These are phyloP conservation scores for Penicillium sp. DNA, from an alignment of 2,329 filamentous ascomycete genomes.

Conservation along the genomic window DNA sequence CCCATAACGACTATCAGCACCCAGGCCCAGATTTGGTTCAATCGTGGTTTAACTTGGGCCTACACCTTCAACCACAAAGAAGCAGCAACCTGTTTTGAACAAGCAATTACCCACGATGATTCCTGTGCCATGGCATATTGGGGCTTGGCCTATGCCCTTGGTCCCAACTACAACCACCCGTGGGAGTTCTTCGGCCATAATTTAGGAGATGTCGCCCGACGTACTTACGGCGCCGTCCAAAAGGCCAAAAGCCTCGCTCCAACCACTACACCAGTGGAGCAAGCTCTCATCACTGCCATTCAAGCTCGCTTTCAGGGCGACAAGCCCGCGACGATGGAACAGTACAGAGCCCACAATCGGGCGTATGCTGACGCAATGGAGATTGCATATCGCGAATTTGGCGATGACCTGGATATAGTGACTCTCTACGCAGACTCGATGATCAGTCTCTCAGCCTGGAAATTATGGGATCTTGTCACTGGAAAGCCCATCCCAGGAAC, in stretches of 20 bases:
- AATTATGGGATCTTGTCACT: constrained; percentile 61
- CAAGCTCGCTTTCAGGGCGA: constrained; percentile 59
- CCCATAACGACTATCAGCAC: constrained; percentile 29
- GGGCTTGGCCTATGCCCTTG: constrained; percentile 61
- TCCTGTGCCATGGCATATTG: constrained; percentile 42
- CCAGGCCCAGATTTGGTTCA: constrained; percentile 40
- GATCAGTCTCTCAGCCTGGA: constrained; percentile 66
- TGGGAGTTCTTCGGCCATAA: constrained; percentile 72
- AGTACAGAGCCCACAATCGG: constrained; percentile 57
- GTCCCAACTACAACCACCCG: constrained; percentile 77
- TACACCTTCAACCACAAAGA: constrained; percentile 45
- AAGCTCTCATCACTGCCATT: constrained; percentile 63
- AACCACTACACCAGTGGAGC: constrained; percentile 53
- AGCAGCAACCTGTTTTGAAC: constrained; percentile 37
- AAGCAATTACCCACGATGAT: constrained; percentile 34
- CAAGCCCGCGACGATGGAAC: constrained; percentile 40
- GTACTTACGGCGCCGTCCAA: constrained; percentile 47
- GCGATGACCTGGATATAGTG: constrained; percentile 62
- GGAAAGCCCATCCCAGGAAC: constrained; percentile 57
- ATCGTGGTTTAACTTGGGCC: constrained; percentile 39
- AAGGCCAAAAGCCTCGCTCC: constrained; percentile 43
- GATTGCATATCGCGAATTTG: constrained; percentile 52
- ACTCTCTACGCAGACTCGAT: constrained; percentile 63
- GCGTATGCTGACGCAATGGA: constrained; percentile 63
- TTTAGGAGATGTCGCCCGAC: constrained; percentile 48